These are phyloP conservation scores for Fragaria vesca DNA, from an alignment of 306 rosid genomes.

Conservation along the genomic window DNA sequence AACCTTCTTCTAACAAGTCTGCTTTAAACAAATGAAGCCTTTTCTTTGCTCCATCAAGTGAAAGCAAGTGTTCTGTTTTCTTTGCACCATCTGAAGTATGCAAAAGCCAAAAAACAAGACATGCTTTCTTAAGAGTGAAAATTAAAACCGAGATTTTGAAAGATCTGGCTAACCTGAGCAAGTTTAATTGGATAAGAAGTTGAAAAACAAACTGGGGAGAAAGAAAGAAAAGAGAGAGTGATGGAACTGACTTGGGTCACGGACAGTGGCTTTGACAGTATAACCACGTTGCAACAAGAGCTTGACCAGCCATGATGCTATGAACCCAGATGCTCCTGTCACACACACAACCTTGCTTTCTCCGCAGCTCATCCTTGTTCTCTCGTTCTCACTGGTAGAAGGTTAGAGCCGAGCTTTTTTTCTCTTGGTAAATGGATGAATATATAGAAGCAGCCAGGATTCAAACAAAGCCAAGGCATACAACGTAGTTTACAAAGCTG, in stretches of 20 bases:
- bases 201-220: too few species aligned
- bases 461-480: too few species aligned
- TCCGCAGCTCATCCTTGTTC: not conserved
- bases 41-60: slow-evolving; percentile 45
- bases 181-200: not conserved
- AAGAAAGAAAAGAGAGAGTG: not conserved
- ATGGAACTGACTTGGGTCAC: slow-evolving; percentile 22
- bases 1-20: slow-evolving; percentile 48
- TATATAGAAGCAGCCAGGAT: too few species aligned
- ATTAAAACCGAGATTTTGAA: not conserved
- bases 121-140: not conserved
- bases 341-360: slow-evolving; percentile 16
- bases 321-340: slow-evolving; percentile 20
- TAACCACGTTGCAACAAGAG: slow-evolving; percentile 14
- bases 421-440: too few species aligned
- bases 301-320: slow-evolving; percentile 31
- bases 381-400: not conserved
- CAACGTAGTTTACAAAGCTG: too few species aligned
- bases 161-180: not conserved
- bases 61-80: slow-evolving; percentile 14
- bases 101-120: not conserved
- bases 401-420: too few species aligned
- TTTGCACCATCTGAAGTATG: slow-evolving; percentile 11
- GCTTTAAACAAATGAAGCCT: slow-evolving; percentile 48
- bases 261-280: slow-evolving; percentile 25